These are phyloP conservation scores for Wickerhamia fluorescens DNA, from an alignment of 805 yeast species.

Conservation along the genomic window DNA sequence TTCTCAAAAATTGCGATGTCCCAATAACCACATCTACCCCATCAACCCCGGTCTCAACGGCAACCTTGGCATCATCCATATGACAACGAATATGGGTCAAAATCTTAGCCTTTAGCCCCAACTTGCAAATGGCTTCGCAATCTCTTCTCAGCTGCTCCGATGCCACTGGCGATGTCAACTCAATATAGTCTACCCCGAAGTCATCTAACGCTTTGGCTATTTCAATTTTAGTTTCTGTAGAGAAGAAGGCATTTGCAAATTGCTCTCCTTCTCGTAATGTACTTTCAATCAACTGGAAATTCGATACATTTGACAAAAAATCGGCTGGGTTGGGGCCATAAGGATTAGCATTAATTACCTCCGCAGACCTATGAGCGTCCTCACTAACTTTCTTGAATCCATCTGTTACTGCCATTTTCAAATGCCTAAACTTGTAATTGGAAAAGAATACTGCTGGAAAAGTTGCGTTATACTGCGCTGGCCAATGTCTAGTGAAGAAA, in stretches of 20 bases:
- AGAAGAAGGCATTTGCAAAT: constrained; percentile 94
- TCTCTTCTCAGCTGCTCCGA: constrained; percentile 88
- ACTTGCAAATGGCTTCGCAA: constrained; percentile 97
- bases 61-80: constrained; percentile 97
- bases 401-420: constrained; percentile 20
- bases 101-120: constrained; percentile 92
- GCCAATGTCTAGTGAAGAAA: too few relatives aligned
- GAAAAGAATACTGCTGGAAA: not conserved
- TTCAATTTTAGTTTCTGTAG: constrained; percentile 91
- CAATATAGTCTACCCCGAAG: constrained; percentile 97
- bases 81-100: constrained; percentile 96
- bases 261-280: constrained; percentile 98
- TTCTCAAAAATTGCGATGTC: constrained; percentile 89
- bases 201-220: constrained; percentile 96
- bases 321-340: constrained; percentile 96
- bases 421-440: too few relatives aligned
- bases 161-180: constrained; percentile 96
- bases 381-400: constrained; percentile 33
- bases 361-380: constrained; percentile 21
- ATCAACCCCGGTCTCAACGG: constrained; percentile 97
- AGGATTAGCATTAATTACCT: constrained; percentile 47
- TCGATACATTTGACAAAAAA: constrained; percentile 79
- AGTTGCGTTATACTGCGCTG: not conserved
- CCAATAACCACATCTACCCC: constrained; percentile 99
- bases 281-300: constrained; percentile 88